Evolutionary conservation across 768 basidiomycete genomes (phyloP), one percentile per base, ranked within the genome.

Genomic region (Amyloporia xantha): DNA sequence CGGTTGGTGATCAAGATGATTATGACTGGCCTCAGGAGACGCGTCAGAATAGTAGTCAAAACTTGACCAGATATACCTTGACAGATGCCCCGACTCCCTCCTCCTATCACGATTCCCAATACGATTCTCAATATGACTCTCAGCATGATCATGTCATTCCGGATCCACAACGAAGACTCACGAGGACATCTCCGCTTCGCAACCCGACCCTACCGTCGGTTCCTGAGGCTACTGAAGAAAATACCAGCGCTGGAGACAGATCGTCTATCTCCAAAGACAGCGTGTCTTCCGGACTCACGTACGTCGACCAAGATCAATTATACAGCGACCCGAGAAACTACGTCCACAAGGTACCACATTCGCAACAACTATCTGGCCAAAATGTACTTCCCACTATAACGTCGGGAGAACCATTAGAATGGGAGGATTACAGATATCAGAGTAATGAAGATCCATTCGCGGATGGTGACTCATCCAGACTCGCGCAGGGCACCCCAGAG

Each of bases 371-470:
- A 1, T 36, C 44, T 9, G 48, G 48, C 17, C 51, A 55, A n/a
- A 37, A 23, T 0, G 27, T 47, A 1, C 50, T 67, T 2, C 66
- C 66, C 11, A 66, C 65, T 0, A 67, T 67, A 44, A 58, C 61
- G 47, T 65, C 65, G 15, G 66, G 66, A 23, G 63, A 65, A 47
- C 61, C 64, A 3, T 46, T 66, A 15, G 43, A 58, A 15, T 62
- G 58, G 61, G 56, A 60, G 6, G 52, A 46, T 38, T 7, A 50
- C 5, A 48, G 52, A 26, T 39, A 28, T 6, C 37, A 36, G 7
- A 53, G 55, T 13, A 50, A 59, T 5, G 55, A 60, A 0, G 64
- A 68, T 30, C 65, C 66, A 0, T 68, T 67, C 48, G 47, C 59
- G 6, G 66, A 67, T 47, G 50, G 53, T 33, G 9, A 33, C 7